Percentiles rank a stretch among this genome's conserved stretches.
phyloP scores from a whole-genome alignment of 1,284 basidiomycete genomes.

The Apiotrichum gamsii region DNA sequence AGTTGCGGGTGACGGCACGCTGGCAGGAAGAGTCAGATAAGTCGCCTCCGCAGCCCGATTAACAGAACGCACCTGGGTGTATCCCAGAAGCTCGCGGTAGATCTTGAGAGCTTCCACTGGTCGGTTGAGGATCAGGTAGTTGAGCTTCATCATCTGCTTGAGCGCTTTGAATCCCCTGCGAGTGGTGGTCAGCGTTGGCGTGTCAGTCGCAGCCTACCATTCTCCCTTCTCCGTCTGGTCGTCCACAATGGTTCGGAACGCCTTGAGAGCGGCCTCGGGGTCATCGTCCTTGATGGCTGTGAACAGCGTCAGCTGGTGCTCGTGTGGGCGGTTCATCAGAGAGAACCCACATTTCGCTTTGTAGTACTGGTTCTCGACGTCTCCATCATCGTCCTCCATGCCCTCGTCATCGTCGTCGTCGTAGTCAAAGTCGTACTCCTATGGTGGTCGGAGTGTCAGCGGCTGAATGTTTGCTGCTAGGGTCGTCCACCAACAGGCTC shows the following conservation, averaged over 20 bases:
- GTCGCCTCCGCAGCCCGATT: neutral
- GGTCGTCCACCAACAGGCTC: neutral
- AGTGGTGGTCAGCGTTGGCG: constrained; percentile 14
- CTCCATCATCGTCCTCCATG: constrained; percentile 63
- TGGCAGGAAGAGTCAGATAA: constrained; percentile 5
- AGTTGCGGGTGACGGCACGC: constrained; percentile 44
- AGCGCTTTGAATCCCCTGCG: constrained; percentile 97
- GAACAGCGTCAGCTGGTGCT: neutral
- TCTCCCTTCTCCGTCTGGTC: constrained; percentile 86
- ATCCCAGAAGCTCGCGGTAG: constrained; percentile 77
- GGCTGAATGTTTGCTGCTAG: neutral
- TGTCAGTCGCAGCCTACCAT: constrained; percentile 55
- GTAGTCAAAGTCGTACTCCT: constrained; percentile 98
- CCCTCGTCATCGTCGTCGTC: constrained; percentile 76
- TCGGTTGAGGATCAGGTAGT: constrained; percentile 70
- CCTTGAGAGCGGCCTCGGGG: constrained; percentile 78
- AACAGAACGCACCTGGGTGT: constrained; percentile 60
- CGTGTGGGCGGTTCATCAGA: neutral
- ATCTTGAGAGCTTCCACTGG: constrained; percentile 79
- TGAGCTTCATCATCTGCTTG: constrained; percentile 94
- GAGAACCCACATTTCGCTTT: constrained; percentile 75
- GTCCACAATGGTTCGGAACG: constrained; percentile 79
- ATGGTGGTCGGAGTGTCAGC: constrained; percentile 8
- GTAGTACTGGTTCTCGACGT: constrained; percentile 98
- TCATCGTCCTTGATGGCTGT: constrained; percentile 86